These are phyloP conservation scores for Thecaphora thlaspeos DNA, from an alignment of 1,284 basidiomycete species.

Conservation along the genomic window DNA sequence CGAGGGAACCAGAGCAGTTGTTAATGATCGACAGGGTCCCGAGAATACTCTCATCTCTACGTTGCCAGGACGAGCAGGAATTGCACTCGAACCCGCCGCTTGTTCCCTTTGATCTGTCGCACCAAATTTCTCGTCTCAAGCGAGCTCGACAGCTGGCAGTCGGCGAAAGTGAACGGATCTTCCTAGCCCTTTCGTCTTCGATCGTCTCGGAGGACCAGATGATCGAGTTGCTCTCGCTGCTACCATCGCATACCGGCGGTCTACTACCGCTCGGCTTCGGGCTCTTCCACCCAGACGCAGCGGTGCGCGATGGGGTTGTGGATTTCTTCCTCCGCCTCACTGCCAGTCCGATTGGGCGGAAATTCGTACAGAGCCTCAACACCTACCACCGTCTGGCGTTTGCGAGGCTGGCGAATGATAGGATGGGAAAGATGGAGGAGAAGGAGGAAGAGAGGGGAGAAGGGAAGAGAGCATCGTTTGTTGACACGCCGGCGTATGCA, in stretches of 20 bases:
- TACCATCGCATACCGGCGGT: constrained; percentile 78
- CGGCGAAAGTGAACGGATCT: constrained; percentile 72
- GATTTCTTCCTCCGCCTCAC: constrained; percentile 59
- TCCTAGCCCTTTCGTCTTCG: constrained; percentile 66
- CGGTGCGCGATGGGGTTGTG: constrained; percentile 74
- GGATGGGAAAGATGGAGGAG: no score
- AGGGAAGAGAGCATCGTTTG: no score
- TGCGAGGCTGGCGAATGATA: constrained; percentile 48
- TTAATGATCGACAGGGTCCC: no score
- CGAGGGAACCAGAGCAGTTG: no score
- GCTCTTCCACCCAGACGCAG: constrained; percentile 78
- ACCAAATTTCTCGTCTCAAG: constrained; percentile 72
- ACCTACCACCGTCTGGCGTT: constrained; percentile 83
- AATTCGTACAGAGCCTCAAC: constrained; percentile 80
- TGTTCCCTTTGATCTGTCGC: constrained; percentile 68
- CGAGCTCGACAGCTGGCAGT: constrained; percentile 66
- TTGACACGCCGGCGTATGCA: no score
- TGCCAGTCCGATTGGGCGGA: constrained; percentile 66
- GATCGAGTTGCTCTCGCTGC: constrained; percentile 75
- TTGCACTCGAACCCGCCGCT: constrained; percentile 66
- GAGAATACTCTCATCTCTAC: background rate
- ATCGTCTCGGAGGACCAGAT: constrained; percentile 73
- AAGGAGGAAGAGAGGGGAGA: no score
- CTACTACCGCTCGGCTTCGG: constrained; percentile 81
- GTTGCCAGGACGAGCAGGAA: constrained; percentile 16